Base-by-base conservation (phyloP, 768 basidiomycete species). In the Imleria badia region DNA sequence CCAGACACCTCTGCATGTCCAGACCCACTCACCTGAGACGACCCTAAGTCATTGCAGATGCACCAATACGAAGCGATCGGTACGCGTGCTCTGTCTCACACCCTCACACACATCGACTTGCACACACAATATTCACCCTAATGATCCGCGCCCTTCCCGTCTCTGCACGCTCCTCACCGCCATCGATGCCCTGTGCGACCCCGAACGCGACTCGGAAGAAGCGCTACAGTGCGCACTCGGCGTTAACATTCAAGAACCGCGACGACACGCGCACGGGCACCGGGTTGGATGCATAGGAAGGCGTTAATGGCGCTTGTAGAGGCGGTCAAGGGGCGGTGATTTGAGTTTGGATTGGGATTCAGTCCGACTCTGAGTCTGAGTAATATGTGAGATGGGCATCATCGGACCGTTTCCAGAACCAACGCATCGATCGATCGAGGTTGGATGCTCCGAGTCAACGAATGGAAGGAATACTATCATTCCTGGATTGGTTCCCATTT, bases 61-160 rank as follows among this genome's bases (percentile, higher is more conserved):
- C 75, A 66, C 38, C 89, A 94, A 52, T 92, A 92, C 66, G 89
- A 92, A 67, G 82, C 88, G 0, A 89, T 93, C 55, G 90, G 91
- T 89, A 35, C 8, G 77, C 6, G 47, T 47, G 12, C 6, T 19
- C 38, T 8, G n/a, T 9, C 19, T 22, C 33, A 3, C 33, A 22
- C 17, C n/a, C 23, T n/a, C n/a, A n/a, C n/a, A n/a, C 33, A n/a
- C 4, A n/a, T 22, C 14, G 13, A n/a, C n/a, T n/a, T 6, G n/a
- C n/a, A n/a, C n/a, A n/a, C n/a, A n/a, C n/a, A n/a, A 91, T 90
- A 0, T 89, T 86, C 0, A 91, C 90, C 0, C 65, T 77, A 0
- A 62, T 75, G 0, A 75, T 93, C 26, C 84, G 91, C n/a, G 68
- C 73, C 8, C 74, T 93, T 77, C 86, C 0, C 73, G 72, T 1